These are phyloP conservation scores for Platismatia glauca DNA, from an alignment of 495 filamentous ascomycete genomes.

Conservation along the genomic window DNA sequence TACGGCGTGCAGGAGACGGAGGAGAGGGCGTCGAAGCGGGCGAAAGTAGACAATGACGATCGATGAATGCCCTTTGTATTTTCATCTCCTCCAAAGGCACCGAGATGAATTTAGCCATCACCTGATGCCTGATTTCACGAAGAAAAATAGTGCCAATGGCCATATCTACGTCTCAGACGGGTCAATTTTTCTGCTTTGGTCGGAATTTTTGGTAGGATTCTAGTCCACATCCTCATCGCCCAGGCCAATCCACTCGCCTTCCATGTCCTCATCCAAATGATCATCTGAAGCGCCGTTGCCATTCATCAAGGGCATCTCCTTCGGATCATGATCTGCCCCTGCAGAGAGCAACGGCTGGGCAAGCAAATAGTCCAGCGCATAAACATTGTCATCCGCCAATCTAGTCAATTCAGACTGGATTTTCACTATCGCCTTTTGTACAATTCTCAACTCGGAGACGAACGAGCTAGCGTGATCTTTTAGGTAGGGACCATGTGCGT, in stretches of 20 bases:
- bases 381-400: slow-evolving; percentile 77
- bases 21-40: slow-evolving; percentile 58
- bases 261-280: slow-evolving; percentile 4
- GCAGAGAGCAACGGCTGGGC: slow-evolving; percentile 1
- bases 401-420: slow-evolving; percentile 66
- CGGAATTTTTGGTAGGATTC: neutral
- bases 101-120: neutral
- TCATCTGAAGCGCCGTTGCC: neutral
- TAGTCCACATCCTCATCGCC: neutral
- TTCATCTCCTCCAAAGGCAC: neutral
- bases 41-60: slow-evolving; percentile 69
- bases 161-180: neutral
- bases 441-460: slow-evolving; percentile 69
- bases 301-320: neutral
- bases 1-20: slow-evolving; percentile 78
- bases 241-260: slow-evolving; percentile 15
- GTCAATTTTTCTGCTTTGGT: neutral
- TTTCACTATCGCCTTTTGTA: slow-evolving; percentile 65
- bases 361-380: slow-evolving; percentile 74
- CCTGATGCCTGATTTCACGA: neutral
- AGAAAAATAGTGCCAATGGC: neutral
- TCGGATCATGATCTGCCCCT: neutral
- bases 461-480: slow-evolving; percentile 67
- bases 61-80: neutral
- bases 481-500: slow-evolving; percentile 71